phyloP scores from a whole-genome alignment of 1,139 yeast species.

The Debaryomyces sp. region DNA sequence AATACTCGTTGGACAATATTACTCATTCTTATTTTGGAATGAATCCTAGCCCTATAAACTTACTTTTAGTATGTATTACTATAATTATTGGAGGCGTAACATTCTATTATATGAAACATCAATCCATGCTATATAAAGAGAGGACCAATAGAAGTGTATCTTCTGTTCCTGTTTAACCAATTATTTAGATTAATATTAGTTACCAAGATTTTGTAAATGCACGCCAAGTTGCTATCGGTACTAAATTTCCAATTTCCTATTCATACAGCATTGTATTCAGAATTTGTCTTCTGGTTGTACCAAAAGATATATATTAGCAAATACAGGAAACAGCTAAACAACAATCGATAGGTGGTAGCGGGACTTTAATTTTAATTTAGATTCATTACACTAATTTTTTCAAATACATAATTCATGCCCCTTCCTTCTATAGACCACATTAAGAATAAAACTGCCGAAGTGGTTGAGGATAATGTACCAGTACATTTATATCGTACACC shows the following conservation, averaged over 20 bases:
- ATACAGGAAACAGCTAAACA: background rate
- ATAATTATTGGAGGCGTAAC: slow-evolving; percentile 33
- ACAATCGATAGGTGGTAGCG: background rate
- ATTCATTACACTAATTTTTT: background rate
- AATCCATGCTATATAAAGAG: slow-evolving; percentile 27
- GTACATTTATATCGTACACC: slow-evolving; percentile 2
- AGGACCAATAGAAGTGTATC: slow-evolving; percentile 15
- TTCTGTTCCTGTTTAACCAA: background rate
- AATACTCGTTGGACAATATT: slow-evolving; percentile 39
- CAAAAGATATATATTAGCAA: background rate
- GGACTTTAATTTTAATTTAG: background rate
- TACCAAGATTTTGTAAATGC: background rate
- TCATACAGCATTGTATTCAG: background rate
- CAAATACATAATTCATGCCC: background rate
- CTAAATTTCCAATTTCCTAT: background rate
- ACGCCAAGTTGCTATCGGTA: background rate
- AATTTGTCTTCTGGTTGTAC: background rate
- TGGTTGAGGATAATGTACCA: background rate
- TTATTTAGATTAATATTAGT: background rate
- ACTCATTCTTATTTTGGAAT: slow-evolving; percentile 44
- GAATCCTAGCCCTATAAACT: slow-evolving; percentile 47
- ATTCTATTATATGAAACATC: slow-evolving; percentile 32
- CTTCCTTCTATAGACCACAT: background rate
- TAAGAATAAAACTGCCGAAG: background rate
- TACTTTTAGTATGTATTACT: slow-evolving; percentile 30